Evolutionary conservation across 2,329 filamentous ascomycete species (phyloP), one percentile per base, ranked within the genome.

Genomic region (Colletotrichum siamense): DNA sequence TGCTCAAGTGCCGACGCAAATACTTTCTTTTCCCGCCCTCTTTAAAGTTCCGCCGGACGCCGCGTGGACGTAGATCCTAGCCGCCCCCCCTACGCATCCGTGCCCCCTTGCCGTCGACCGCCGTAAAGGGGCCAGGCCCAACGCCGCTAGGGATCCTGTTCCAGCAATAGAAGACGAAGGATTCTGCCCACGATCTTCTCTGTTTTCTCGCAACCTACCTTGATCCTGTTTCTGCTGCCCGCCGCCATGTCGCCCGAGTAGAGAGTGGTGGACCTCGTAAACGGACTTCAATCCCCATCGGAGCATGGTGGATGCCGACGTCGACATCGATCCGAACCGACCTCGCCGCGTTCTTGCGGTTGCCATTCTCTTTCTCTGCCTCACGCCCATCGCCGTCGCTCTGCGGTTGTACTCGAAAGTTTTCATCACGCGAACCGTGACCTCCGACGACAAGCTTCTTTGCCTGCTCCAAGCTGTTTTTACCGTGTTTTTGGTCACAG

Each of bases 381-480:
- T 87, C 10, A 81, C 81, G 6, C 80, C 82, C 5, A 78, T 84
- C 36, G 78, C 82, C 3, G 80, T 80, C 1, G 16, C 76, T 1
- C 76, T 84, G 6, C 80, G 82, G 8, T 64, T 81, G 5, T 83
- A 83, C 73, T 83, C 80, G 13, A 81, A 82, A 62, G 78, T 71
- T 7, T 80, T 79, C 69, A 74, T 84, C 5, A 80, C 82, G 63
- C 83, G 83, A 72, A 76, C 79, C 1, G 82, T 83, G 62, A 78
- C 78, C 1, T 26, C 77, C 2, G 82, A 84, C 66, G 83, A 85
- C 77, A 83, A 80, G 79, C 78, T 83, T 26, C 80, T 81, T 4
- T 78, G 81, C 7, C 66, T 77, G 30, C 79, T 82, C 2, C 81
- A 82, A 78, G 80, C 77, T 6, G 65, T 79, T 16, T 82, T 81